A percentile compares a stretch with the other conserved stretches of the same genome.
These are phyloP conservation scores for Stylonectria norvegica DNA, from an alignment of 2,329 filamentous ascomycete species.

Conservation along the genomic window DNA sequence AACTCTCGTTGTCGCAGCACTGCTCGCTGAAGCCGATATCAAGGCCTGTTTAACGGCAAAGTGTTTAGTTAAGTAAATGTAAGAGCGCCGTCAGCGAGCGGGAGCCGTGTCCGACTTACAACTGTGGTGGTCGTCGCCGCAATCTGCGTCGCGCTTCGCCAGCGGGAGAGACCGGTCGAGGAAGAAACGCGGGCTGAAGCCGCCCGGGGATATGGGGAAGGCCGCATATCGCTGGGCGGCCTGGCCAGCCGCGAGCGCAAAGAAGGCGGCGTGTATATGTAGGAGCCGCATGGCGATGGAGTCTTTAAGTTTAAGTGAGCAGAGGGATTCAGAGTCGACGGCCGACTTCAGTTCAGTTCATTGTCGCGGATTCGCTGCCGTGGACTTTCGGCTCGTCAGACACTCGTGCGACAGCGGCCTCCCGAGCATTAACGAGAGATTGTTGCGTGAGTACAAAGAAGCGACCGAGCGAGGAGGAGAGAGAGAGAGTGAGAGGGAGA, in stretches of 20 bases:
- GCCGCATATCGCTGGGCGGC: conserved; percentile 19
- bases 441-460: conserved; percentile 1
- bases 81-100: background rate
- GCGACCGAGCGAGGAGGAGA: background rate
- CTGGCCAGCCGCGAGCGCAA: conserved; percentile 14
- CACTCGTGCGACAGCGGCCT: background rate
- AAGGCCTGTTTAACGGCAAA: conserved; percentile 38
- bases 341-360: too few species aligned
- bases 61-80: too few species aligned
- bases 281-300: conserved; percentile 19
- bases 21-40: conserved; percentile 36
- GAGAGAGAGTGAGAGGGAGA: background rate
- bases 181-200: conserved; percentile 31
- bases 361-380: background rate
- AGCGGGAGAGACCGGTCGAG: conserved; percentile 28
- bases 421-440: background rate
- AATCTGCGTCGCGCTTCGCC: conserved; percentile 26
- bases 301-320: conserved; percentile 1
- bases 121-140: conserved; percentile 27
- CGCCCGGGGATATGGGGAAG: conserved; percentile 20
- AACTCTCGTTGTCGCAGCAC: conserved; percentile 44
- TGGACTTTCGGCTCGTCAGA: background rate
- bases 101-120: conserved; percentile 26
- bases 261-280: conserved; percentile 8
- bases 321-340: too few species aligned